Base-by-base conservation (phyloP, 2,329 filamentous ascomycete species). In the Monilinia polystroma region DNA sequence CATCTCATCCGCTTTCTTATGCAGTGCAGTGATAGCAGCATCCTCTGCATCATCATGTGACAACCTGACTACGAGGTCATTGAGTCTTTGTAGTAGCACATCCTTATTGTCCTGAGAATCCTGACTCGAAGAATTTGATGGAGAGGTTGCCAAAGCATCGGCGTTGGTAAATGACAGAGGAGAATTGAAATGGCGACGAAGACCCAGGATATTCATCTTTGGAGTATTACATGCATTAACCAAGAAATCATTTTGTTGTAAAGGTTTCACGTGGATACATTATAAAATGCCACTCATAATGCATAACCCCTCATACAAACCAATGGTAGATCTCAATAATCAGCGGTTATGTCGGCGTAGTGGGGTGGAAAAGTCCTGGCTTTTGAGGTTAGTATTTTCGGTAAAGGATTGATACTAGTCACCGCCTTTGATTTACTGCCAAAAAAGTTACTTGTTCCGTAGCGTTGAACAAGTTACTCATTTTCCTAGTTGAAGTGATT, bases 1-100 rank as follows among this genome's bases (percentile, higher is more conserved):
- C 41, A 80, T 76, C 53, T 73, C 75, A 54, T 79, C 77, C 32
- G 80, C 75, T 60, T 78, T 75, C 23, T 73, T 71, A 54, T 79
- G 75, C 14, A 80, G 73, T 18, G 72, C 70, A 16, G 71, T 72
- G 18, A 76, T 70, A 20, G 75, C 73, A n/a, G 68, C 67, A 69
- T 74, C 71, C 49, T 74, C 71, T 2, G 77, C 67, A 38, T 67
- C 68, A 49, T 75, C 69, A 41, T 73, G 69, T 23, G 74, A 73
- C n/a, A 77, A 63, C 26, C 74, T 71, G 32, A 70, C 68, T 3
- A 77, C 75, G 18, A 80, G 69, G 60, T 75, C 75, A 55, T 75
- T 72, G 7, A 80, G 73, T 64, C 76, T 68, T 63, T 77, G 72
- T 23, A 76, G 68, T 7, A 77, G 70, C 12, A 76, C 74, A 69